Evolutionary conservation across 805 yeast genomes (phyloP).

Genomic region (Pichia rugopelliculosa): DNA sequence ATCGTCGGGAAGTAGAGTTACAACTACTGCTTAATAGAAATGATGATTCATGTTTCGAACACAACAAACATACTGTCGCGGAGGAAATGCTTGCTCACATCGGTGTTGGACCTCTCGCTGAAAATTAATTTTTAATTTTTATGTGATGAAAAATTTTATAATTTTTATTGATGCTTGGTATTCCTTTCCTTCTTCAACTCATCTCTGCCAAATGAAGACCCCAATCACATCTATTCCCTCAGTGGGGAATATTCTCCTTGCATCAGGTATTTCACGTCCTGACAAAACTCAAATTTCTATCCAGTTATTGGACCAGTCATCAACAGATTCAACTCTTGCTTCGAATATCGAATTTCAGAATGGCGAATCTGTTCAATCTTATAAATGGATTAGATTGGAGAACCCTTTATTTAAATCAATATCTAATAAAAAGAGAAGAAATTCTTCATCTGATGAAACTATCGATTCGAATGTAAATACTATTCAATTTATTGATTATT

Average conservation of each 20-base stretch:
- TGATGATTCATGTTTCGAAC: not conserved
- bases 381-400: slow-evolving; percentile 31
- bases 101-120: slow-evolving; percentile 77
- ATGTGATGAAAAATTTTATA: slow-evolving; percentile 9
- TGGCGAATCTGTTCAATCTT: slow-evolving; percentile 30
- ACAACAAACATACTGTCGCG: slow-evolving; percentile 58
- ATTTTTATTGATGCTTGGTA: no score
- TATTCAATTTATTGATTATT: slow-evolving; percentile 9
- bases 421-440: slow-evolving; percentile 23
- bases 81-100: slow-evolving; percentile 67
- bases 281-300: slow-evolving; percentile 42
- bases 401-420: slow-evolving; percentile 6
- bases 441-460: not conserved
- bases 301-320: slow-evolving; percentile 20
- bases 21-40: slow-evolving; percentile 34
- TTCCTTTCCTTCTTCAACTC: not conserved
- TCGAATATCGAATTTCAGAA: slow-evolving; percentile 31
- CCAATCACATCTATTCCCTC: slow-evolving; percentile 7
- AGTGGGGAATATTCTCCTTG: slow-evolving; percentile 11
- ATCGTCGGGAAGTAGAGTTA: slow-evolving; percentile 71
- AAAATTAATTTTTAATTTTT: no score
- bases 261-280: slow-evolving; percentile 34
- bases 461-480: not conserved
- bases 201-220: not conserved
- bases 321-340: slow-evolving; percentile 8